phyloP scores from a whole-genome alignment of 2,329 filamentous ascomycete species.

The Pyrenophora seminiperda region DNA sequence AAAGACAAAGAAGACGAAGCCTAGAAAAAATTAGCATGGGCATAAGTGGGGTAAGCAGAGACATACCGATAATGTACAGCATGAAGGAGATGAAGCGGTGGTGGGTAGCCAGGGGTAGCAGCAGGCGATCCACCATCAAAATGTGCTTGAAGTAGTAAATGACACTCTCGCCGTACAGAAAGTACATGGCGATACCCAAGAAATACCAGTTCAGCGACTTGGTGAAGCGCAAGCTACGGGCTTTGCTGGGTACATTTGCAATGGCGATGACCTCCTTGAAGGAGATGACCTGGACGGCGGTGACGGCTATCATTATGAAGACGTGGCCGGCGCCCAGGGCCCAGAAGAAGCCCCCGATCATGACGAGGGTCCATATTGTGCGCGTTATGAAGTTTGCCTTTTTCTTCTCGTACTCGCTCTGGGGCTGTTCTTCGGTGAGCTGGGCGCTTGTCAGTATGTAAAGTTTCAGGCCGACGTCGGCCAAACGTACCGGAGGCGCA shows the following conservation, averaged over 20 bases:
- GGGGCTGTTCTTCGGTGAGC: constrained; percentile 46
- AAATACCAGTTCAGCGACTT: constrained; percentile 99
- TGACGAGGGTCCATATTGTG: constrained; percentile 96
- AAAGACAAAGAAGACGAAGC: constrained; percentile 97
- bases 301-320: constrained; percentile 93
- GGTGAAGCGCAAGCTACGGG: constrained; percentile 87
- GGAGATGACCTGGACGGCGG: constrained; percentile 90
- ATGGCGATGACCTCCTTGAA: constrained; percentile 99
- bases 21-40: constrained; percentile 55
- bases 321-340: constrained; percentile 95
- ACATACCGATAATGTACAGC: constrained; percentile 92
- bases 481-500: constrained; percentile 15
- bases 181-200: constrained; percentile 98
- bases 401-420: constrained; percentile 93
- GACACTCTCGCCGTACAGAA: constrained; percentile 96
- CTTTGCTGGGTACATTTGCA: constrained; percentile 88
- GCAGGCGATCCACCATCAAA: constrained; percentile 88
- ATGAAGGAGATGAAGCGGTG: constrained; percentile 99
- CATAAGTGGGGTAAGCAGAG: background rate
- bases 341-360: constrained; percentile 92
- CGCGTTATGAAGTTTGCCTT: constrained; percentile 97
- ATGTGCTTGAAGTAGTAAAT: constrained; percentile 99
- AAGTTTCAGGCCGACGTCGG: background rate
- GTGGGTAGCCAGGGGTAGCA: constrained; percentile 92
- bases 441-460: constrained; percentile 29